Evolutionary conservation across 768 basidiomycete species (phyloP).

Genomic region (Amanita pseudoporphyria): DNA sequence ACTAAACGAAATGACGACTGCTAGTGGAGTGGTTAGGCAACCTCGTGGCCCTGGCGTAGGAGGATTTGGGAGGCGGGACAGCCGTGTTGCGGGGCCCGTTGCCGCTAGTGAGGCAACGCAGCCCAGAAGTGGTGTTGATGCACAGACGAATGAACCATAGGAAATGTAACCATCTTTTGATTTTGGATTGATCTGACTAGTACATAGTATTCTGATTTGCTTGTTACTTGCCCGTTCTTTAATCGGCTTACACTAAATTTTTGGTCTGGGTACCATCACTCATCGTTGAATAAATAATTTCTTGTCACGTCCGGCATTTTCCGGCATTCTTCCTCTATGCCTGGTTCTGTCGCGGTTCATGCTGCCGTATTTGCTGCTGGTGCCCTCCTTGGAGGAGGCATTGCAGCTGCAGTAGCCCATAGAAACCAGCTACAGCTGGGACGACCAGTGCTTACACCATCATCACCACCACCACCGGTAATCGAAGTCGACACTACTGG

Average conservation of each 20-base stretch:
- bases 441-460: constrained; percentile 7
- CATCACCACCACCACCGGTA: constrained; percentile 13
- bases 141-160: constrained; percentile 78
- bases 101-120: constrained; percentile 25
- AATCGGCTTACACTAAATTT: not conserved
- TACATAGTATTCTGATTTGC: constrained; percentile 19
- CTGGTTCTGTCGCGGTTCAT: constrained; percentile 39
- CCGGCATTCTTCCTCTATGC: constrained; percentile 10
- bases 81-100: constrained; percentile 29
- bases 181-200: constrained; percentile 7
- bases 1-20: constrained; percentile 21
- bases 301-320: not conserved
- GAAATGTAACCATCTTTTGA: constrained; percentile 52
- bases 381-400: constrained; percentile 70
- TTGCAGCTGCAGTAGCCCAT: constrained; percentile 40
- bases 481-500: constrained; percentile 38
- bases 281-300: not conserved
- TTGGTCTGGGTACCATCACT: not conserved
- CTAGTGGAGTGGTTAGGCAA: constrained; percentile 65
- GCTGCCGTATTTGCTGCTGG: constrained; percentile 78
- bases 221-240: constrained; percentile 7
- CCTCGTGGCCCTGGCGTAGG: constrained; percentile 74
- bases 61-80: constrained; percentile 68
- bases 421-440: constrained; percentile 18
- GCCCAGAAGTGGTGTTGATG: constrained; percentile 63